Evolutionary conservation across 1,284 basidiomycete genomes (phyloP).

Genomic region (Austroboletus rostrupii): DNA sequence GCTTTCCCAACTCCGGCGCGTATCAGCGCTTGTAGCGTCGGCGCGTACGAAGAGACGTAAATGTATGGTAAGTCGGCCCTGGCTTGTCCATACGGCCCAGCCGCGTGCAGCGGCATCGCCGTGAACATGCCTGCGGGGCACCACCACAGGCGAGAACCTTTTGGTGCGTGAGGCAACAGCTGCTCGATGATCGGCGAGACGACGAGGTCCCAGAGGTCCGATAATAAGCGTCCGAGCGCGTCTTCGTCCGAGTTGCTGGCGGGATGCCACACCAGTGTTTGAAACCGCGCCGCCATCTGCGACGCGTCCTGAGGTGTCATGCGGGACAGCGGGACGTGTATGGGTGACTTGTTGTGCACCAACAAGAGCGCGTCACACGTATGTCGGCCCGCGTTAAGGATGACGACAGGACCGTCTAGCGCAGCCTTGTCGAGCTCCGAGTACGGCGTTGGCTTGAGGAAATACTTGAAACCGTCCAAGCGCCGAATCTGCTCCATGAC

Average conservation of each 20-base stretch:
- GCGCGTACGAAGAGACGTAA: constrained; percentile 38
- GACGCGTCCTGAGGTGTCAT: constrained; percentile 16
- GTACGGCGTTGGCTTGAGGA: constrained; percentile 24
- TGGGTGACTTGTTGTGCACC: constrained; percentile 7
- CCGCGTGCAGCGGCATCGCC: constrained; percentile 40
- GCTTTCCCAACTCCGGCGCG: constrained; percentile 5
- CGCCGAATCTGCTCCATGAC: constrained; percentile 25
- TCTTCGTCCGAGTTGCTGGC: neutral
- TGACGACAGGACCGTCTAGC: constrained; percentile 34
- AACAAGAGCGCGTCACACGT: constrained; percentile 30
- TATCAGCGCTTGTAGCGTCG: constrained; percentile 33
- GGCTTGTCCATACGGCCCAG: constrained; percentile 22
- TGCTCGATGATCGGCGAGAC: constrained; percentile 29
- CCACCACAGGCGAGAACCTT: constrained; percentile 41
- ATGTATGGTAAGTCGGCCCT: constrained; percentile 22
- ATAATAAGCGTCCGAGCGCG: constrained; percentile 19
- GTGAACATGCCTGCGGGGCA: constrained; percentile 36
- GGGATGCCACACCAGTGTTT: constrained; percentile 8
- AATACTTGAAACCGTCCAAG: constrained; percentile 27
- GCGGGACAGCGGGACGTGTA: constrained; percentile 19
- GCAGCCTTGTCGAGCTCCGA: constrained; percentile 27
- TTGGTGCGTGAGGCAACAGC: constrained; percentile 11
- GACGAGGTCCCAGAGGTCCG: constrained; percentile 32
- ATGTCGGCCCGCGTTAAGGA: constrained; percentile 28
- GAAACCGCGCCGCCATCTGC: constrained; percentile 19